Percentiles rank a stretch among this genome's conserved stretches.
phyloP scores from a whole-genome alignment of 129 eudicot species.

The Dittrichia graveolens region DNA sequence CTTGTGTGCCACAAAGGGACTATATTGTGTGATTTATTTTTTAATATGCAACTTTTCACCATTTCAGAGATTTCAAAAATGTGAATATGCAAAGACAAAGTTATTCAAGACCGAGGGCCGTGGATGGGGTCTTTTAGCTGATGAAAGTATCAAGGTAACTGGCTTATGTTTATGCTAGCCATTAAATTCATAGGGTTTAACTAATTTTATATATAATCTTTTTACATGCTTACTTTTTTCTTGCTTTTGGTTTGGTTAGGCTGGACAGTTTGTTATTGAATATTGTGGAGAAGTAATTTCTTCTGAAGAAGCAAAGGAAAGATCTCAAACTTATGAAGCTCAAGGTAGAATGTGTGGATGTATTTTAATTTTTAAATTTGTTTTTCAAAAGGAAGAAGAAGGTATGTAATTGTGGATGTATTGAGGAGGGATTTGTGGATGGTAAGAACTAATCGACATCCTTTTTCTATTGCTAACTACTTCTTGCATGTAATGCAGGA shows the following conservation, averaged over 20 bases:
- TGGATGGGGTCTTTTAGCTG: constrained; percentile 97
- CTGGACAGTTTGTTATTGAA: constrained; percentile 85
- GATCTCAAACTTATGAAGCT: constrained; percentile 84
- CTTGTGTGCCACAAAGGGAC: constrained; percentile 10
- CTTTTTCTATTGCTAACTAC: constrained; percentile 3
- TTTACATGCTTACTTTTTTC: not conserved
- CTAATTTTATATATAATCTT: not conserved
- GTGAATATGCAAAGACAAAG: constrained; percentile 78
- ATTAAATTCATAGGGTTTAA: constrained; percentile 18
- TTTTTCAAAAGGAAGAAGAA: too few species aligned
- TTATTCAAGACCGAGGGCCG: constrained; percentile 86
- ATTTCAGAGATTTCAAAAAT: constrained; percentile 82
- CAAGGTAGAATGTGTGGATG: constrained; percentile 54
- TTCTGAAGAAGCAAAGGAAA: constrained; percentile 67
- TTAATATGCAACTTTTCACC: constrained; percentile 10
- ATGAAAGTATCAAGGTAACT: constrained; percentile 68
- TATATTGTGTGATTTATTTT: constrained; percentile 9
- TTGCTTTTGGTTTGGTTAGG: constrained; percentile 42
- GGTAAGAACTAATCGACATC: constrained; percentile 2
- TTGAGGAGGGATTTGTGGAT: not conserved
- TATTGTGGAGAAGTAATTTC: constrained; percentile 95
- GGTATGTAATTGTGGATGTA: too few species aligned
- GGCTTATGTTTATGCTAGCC: constrained; percentile 1
- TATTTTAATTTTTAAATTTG: not conserved
- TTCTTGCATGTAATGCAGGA: constrained; percentile 48